Base-by-base conservation (phyloP, 805 yeast genomes). In the Pichia ethanolica region DNA sequence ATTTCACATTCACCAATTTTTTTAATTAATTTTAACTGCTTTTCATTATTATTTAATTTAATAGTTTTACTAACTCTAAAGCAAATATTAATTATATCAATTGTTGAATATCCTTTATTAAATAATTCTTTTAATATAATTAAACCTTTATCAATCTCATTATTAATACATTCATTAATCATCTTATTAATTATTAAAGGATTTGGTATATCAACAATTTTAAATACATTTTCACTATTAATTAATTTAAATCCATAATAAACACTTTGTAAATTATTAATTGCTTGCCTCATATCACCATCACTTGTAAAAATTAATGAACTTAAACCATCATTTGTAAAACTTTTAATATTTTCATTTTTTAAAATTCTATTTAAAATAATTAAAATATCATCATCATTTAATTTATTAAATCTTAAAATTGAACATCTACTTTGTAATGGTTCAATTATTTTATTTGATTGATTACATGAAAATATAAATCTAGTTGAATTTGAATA, bases 221-320 rank as follows among this genome's bases (percentile, higher is more conserved):
- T 88, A 74, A 89, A 93, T 14, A 93, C 99, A 59, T 90, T 91
- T 39, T 86, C 89, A 43, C 89, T 89, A 60, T 81, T 86, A n/a
- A 93, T 97, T 48, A 86, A 75, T 4, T 86, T 90, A 68, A 90
- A 90, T 2, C 99, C 99, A 1, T 97, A 89, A 34, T 83, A 91
- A 0, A 97, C 89, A 60, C 95, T 83, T 64, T 93, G 99, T 51
- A 93, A 65, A 66, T 93, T 93, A 63, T 93, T 93, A 44, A 93
- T 78, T 0, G 98, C 99, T 67, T 93, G 99, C 66, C 99, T 81
- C 99, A 93, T 91, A 64, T 93, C 99, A 52, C 99, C 99, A 63
- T 93, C 99, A 0, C 97, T 95, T 0, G 97, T 84, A 69, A 93
- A 93, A 13, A 93, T 81, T 51, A 93, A 74, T 0, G 99, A 98